Evolutionary conservation across 2,329 filamentous ascomycete genomes (phyloP).

Genomic region (Ciborinia camelliae): DNA sequence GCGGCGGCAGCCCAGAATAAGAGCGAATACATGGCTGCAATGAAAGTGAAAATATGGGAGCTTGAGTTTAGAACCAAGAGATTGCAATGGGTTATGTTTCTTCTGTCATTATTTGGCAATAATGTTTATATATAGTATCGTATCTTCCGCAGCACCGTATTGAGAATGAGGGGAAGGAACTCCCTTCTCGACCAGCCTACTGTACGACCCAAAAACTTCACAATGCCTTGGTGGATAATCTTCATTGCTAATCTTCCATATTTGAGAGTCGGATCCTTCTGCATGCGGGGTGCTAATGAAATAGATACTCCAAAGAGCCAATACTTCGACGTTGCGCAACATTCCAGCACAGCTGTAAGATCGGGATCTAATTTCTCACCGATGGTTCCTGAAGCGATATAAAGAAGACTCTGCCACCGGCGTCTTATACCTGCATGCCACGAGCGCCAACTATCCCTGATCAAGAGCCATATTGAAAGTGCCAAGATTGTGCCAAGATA

Average conservation of each 20-base stretch:
- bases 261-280: not conserved
- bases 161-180: not conserved
- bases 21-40: not conserved
- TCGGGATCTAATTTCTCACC: not conserved
- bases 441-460: not conserved
- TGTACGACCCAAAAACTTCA: not conserved
- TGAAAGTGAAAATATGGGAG: not conserved
- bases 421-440: not conserved
- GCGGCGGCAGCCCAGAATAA: constrained; percentile 6
- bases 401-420: not conserved
- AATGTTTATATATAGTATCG: not conserved
- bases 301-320: not conserved
- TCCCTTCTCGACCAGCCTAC: too few relatives aligned
- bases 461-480: not conserved
- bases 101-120: not conserved
- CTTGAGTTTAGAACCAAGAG: not conserved
- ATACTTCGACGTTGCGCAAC: not conserved
- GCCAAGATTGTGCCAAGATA: not conserved
- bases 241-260: not conserved
- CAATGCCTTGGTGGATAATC: constrained; percentile 1
- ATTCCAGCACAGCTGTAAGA: not conserved
- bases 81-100: not conserved
- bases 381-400: not conserved
- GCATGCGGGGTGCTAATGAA: not conserved
- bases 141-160: not conserved